These are phyloP conservation scores for Neurospora crassa DNA, from an alignment of 2,329 filamentous ascomycete species.

Conservation along the genomic window DNA sequence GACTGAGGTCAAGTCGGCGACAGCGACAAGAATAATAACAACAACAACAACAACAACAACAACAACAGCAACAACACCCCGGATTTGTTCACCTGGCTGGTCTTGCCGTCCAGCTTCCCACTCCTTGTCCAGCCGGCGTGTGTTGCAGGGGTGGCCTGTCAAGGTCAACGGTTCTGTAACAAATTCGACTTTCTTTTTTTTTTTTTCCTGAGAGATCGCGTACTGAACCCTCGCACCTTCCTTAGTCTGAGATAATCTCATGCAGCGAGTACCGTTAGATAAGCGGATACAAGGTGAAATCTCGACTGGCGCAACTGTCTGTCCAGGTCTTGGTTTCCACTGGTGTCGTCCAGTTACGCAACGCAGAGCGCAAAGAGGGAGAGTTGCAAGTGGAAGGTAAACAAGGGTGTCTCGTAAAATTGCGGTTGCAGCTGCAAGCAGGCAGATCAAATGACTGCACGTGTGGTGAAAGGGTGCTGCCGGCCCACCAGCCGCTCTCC, in stretches of 20 bases:
- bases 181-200: not conserved
- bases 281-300: not conserved
- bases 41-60: not conserved
- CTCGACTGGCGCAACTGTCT: not conserved
- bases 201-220: not conserved
- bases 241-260: not conserved
- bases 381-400: not conserved
- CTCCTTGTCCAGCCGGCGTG: not conserved
- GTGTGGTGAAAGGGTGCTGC: slow-evolving; percentile 14
- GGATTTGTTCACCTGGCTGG: not conserved
- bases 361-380: not conserved
- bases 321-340: not conserved
- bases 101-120: not conserved
- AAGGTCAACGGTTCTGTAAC: not conserved
- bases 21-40: not conserved
- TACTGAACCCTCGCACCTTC: not conserved
- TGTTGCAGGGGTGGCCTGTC: not conserved
- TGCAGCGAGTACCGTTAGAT: not conserved
- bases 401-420: slow-evolving; percentile 12
- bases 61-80: not conserved
- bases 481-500: not conserved
- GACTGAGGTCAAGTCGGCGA: not conserved
- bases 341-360: not conserved
- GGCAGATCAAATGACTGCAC: slow-evolving; percentile 18
- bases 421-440: slow-evolving; percentile 16